phyloP scores from a whole-genome alignment of 1,139 yeast genomes.

The Citeromyces siamensis region DNA sequence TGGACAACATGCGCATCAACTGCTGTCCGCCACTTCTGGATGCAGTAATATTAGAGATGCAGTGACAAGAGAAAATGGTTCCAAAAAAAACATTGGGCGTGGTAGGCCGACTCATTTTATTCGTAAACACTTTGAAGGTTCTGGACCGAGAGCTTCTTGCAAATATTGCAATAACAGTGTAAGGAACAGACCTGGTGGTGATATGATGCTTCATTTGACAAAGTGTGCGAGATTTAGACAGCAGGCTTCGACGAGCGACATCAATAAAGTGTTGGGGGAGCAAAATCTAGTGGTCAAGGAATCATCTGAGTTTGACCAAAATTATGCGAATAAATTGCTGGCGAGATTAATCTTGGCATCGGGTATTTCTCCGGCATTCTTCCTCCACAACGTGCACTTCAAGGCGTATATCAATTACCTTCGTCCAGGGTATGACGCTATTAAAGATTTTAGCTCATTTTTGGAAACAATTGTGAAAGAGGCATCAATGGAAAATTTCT shows the following conservation, averaged over 20 bases:
- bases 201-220: neutral
- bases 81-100: too few species aligned
- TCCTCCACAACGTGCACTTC: neutral
- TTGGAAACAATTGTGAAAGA: neutral
- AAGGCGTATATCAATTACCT: neutral
- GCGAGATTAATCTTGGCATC: neutral
- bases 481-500: neutral
- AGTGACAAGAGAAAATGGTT: too few species aligned
- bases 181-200: neutral
- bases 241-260: neutral
- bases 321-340: neutral
- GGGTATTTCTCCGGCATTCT: neutral
- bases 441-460: neutral
- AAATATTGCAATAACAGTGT: neutral
- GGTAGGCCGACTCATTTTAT: neutral
- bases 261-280: neutral
- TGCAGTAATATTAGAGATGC: too few species aligned
- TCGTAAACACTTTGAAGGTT: neutral
- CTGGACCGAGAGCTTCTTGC: neutral
- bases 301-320: neutral
- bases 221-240: neutral
- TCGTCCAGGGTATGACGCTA: neutral
- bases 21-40: too few species aligned
- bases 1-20: too few species aligned
- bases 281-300: neutral